Evolutionary conservation across 345 rosid genomes (phyloP), one percentile per base, ranked within the genome.

Genomic region (Ceriops tagal): DNA sequence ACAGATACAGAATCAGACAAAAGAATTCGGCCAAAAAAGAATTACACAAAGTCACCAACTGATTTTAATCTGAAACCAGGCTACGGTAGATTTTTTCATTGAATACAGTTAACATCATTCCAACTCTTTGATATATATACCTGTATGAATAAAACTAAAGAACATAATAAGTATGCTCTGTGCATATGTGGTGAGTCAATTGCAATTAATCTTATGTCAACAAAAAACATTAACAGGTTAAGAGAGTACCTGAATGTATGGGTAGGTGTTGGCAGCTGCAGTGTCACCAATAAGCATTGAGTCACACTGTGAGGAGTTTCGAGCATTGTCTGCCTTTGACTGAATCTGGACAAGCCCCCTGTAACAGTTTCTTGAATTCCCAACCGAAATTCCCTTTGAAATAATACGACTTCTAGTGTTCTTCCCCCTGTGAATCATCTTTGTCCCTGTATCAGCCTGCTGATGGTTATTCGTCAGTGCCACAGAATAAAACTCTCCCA

Each of bases 201-300:
- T 15, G 22, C 27, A 26, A 22, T 55, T 55, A 55, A 55, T 55
- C 24, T n/a, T n/a, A 55, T n/a, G 15, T 6, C 4, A 3, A 55
- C 30, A 35, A 55, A 8, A 13, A 10, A 37, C 13, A 15, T 31
- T 26, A 51, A 2, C 26, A 10, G 13, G 15, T 13, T 43, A 20
- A 65, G 49, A 53, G 66, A 47, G n/a, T 49, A 76, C 80, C 76
- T 95, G 99, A 79, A 95, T 95, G 71, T 95, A 95, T 20, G 99
- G 99, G 79, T 95, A 95, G 64, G 99, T 95, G 79, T 92, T 95
- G 65, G 97, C 97, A 69, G 96, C 97, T 18, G 96, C 99, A 53
- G 64, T 82, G 58, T 95, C 99, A 43, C 97, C 97, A 8, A 93
- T 89, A 74, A 93, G 97, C 96, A 93, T 91, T 4, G 98, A 91